Evolutionary conservation across 257 asterid genomes (phyloP).

Genomic region (Perilla frutescens): DNA sequence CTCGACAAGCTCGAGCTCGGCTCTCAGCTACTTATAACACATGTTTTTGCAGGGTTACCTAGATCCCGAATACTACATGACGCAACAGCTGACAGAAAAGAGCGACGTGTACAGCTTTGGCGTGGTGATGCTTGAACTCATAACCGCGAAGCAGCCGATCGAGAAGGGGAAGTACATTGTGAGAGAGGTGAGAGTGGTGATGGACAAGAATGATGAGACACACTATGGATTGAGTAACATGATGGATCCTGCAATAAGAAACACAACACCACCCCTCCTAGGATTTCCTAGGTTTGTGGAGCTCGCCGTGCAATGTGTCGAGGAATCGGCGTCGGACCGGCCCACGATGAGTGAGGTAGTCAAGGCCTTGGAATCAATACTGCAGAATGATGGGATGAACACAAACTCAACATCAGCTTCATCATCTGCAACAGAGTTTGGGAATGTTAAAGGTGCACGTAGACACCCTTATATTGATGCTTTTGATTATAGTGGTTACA

Average conservation of each 20-base stretch:
- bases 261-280: slow-evolving; percentile 43
- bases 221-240: slow-evolving; percentile 61
- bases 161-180: slow-evolving; percentile 90
- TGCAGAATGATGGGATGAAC: slow-evolving; percentile 73
- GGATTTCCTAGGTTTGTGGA: slow-evolving; percentile 75
- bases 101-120: slow-evolving; percentile 97
- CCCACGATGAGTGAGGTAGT: slow-evolving; percentile 90
- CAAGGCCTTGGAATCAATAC: slow-evolving; percentile 66
- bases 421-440: slow-evolving; percentile 81
- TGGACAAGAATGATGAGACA: slow-evolving; percentile 63
- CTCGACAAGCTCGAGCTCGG: too few relatives aligned
- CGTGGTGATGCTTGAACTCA: slow-evolving; percentile 90
- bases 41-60: slow-evolving; percentile 69
- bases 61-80: slow-evolving; percentile 96
- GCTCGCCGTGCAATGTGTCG: slow-evolving; percentile 88
- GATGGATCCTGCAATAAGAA: slow-evolving; percentile 71
- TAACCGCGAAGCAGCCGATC: slow-evolving; percentile 82
- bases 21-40: too few relatives aligned
- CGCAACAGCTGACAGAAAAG: slow-evolving; percentile 89
- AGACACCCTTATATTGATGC: slow-evolving; percentile 64
- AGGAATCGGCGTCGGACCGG: slow-evolving; percentile 82
- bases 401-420: slow-evolving; percentile 81
- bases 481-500: slow-evolving; percentile 51
- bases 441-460: slow-evolving; percentile 44
- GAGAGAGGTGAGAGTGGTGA: slow-evolving; percentile 61